phyloP scores from a whole-genome alignment of 257 asterid genomes.

The Thymus mandschuricus region DNA sequence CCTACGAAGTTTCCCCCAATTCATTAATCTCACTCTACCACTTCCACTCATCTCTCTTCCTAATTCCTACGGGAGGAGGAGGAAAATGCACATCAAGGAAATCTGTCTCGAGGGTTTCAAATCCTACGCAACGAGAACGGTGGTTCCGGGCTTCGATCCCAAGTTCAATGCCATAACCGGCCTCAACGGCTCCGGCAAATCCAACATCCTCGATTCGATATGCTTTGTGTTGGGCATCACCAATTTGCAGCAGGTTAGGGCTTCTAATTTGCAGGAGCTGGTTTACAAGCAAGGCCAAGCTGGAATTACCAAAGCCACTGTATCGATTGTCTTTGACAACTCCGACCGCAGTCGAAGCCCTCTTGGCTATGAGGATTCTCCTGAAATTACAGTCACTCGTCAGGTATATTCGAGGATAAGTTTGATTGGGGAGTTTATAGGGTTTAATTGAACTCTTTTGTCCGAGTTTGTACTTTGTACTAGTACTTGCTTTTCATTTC shows the following conservation, averaged over 20 bases:
- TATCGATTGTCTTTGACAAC: slow-evolving; percentile 89
- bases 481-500: neutral
- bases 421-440: neutral
- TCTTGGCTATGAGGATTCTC: slow-evolving; percentile 87
- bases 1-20: neutral
- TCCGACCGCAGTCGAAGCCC: slow-evolving; percentile 84
- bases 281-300: slow-evolving; percentile 99
- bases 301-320: slow-evolving; percentile 97
- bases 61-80: too few relatives aligned
- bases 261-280: slow-evolving; percentile 96
- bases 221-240: slow-evolving; percentile 97
- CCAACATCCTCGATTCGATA: slow-evolving; percentile 95
- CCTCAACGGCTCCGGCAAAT: slow-evolving; percentile 92
- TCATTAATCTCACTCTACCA: neutral
- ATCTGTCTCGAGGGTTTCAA: slow-evolving; percentile 94
- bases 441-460: neutral
- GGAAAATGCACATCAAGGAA: slow-evolving; percentile 76
- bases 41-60: neutral
- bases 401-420: slow-evolving; percentile 56
- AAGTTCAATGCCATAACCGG: slow-evolving; percentile 96
- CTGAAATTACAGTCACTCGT: slow-evolving; percentile 94
- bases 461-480: slow-evolving; percentile 3
- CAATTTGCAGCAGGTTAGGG: slow-evolving; percentile 98
- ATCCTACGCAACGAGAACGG: slow-evolving; percentile 93
- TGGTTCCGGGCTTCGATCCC: slow-evolving; percentile 92